A percentile compares a stretch with the other conserved stretches of the same genome.
phyloP scores from a whole-genome alignment of 2,329 filamentous ascomycete species.

The Aspergillus pseudotamarii region DNA sequence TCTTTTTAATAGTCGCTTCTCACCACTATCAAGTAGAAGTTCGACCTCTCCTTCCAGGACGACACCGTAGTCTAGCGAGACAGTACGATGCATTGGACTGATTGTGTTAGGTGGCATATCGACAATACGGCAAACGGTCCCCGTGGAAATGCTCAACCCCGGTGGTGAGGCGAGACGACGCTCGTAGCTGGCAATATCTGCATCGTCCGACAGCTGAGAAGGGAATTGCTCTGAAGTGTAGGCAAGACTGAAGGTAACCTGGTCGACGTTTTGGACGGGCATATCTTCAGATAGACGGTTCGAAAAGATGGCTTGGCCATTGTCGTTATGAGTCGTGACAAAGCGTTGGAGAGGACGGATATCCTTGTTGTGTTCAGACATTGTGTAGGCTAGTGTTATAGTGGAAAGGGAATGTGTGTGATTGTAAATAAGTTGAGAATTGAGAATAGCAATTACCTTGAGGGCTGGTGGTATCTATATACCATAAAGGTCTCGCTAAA shows the following conservation, averaged over 20 bases:
- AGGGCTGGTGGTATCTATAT: background rate
- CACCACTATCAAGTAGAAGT: constrained; percentile 53
- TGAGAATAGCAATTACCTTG: background rate
- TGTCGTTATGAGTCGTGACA: constrained; percentile 38
- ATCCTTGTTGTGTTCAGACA: constrained; percentile 18
- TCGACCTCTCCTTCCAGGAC: constrained; percentile 56
- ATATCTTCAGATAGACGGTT: constrained; percentile 25
- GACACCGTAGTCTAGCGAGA: constrained; percentile 56
- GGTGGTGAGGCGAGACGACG: constrained; percentile 49
- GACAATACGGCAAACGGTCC: constrained; percentile 44
- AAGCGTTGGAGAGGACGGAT: constrained; percentile 37
- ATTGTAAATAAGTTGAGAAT: background rate
- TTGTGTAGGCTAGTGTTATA: background rate
- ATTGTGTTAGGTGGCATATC: constrained; percentile 48
- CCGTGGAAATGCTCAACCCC: constrained; percentile 52
- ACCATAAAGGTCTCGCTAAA: background rate
- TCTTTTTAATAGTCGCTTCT: constrained; percentile 46
- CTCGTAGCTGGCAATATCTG: constrained; percentile 52
- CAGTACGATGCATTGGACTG: constrained; percentile 54
- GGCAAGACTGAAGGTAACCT: constrained; percentile 52
- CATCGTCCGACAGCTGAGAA: constrained; percentile 47
- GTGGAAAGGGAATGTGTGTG: background rate
- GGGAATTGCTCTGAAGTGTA: constrained; percentile 55
- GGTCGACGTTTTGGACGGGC: constrained; percentile 35
- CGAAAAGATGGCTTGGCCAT: constrained; percentile 41